A percentile compares a stretch with the other conserved stretches of the same genome.
These are phyloP conservation scores for Vaccinium myrtillus DNA, from an alignment of 148 eudicot species.

Conservation along the genomic window DNA sequence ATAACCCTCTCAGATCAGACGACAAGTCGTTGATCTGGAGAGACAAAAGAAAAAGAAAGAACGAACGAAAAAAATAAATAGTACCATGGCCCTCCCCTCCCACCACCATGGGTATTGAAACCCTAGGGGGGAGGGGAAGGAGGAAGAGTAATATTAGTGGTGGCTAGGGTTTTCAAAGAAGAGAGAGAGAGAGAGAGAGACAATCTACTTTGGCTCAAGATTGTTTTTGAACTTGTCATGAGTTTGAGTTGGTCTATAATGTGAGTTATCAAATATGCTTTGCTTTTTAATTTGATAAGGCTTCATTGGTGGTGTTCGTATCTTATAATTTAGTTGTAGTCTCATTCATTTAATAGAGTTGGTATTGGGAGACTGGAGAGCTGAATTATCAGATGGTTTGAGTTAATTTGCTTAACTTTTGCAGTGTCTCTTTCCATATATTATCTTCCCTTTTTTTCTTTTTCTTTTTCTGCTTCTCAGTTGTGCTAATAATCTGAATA, in stretches of 20 bases:
- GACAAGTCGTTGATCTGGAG: too few relatives aligned
- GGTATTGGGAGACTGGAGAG: conserved; percentile 1
- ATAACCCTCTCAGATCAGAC: too few relatives aligned
- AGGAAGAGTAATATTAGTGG: too few relatives aligned
- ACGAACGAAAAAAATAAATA: too few relatives aligned
- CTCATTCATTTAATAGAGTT: conserved; percentile 1
- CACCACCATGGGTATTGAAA: too few relatives aligned
- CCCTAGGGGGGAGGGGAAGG: too few relatives aligned
- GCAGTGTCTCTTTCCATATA: background rate
- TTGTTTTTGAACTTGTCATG: background rate
- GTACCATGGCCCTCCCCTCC: too few relatives aligned
- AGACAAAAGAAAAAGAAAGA: too few relatives aligned
- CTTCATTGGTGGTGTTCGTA: background rate
- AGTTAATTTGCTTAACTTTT: background rate
- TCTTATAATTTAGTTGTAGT: background rate
- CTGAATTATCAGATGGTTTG: background rate
- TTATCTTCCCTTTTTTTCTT: background rate
- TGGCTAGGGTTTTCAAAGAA: too few relatives aligned
- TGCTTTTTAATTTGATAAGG: background rate
- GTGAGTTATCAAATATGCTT: background rate
- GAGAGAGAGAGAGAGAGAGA: too few relatives aligned
- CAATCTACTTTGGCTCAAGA: background rate
- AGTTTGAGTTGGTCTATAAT: background rate
- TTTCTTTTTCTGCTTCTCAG: background rate
- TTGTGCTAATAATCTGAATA: background rate